A percentile compares a stretch with the other conserved stretches of the same genome.
Conservation (phyloP, 495 filamentous ascomycete species). For the Penicillium waksmanii region DNA sequence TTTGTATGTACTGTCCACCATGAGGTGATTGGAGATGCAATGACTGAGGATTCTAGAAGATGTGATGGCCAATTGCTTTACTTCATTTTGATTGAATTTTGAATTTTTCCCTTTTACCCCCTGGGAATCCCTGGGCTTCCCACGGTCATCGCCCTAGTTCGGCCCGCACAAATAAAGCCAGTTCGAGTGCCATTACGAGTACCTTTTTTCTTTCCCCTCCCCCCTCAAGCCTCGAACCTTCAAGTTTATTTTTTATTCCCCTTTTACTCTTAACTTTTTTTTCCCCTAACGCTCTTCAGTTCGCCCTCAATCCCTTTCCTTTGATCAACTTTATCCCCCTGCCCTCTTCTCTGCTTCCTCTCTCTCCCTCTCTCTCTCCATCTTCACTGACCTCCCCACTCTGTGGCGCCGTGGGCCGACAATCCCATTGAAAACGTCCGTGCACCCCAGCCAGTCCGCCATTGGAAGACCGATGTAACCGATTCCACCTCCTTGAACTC, state of each 20-base stretch:
- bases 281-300: too few species aligned
- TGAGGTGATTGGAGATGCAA: neutral
- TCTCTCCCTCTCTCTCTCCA: neutral
- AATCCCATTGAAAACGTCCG: slow-evolving; percentile 20
- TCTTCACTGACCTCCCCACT: slow-evolving; percentile 1
- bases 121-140: neutral
- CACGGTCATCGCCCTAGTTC: neutral
- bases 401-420: slow-evolving; percentile 9
- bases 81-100: neutral
- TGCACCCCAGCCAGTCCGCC: slow-evolving; percentile 17
- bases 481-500: slow-evolving; percentile 37
- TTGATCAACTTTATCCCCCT: neutral
- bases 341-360: neutral
- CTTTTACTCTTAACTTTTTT: neutral
- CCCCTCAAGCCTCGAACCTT: neutral
- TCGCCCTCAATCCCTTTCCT: too few species aligned
- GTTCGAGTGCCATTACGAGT: neutral
- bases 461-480: slow-evolving; percentile 43
- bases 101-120: neutral
- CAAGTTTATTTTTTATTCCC: neutral
- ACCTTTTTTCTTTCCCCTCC: neutral
- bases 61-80: too few species aligned
- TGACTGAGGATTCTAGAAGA: neutral
- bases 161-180: slow-evolving; percentile 5
- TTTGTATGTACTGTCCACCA: neutral